Evolutionary conservation across 306 rosid genomes (phyloP).

Genomic region (Acacia confusa): DNA sequence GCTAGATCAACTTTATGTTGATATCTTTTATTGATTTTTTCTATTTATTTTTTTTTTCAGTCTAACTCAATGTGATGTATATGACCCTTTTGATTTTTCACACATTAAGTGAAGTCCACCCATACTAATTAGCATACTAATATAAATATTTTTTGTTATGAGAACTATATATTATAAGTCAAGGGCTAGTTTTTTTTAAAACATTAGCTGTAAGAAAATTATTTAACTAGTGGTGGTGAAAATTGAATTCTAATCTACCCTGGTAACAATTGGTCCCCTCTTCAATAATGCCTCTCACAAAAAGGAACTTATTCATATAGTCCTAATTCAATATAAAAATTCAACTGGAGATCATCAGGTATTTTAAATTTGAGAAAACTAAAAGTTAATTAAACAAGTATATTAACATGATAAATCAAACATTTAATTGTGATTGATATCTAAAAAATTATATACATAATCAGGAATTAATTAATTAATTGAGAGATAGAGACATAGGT

Average conservation of each 20-base stretch:
- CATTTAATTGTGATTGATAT: too few relatives aligned
- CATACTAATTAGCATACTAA: neutral
- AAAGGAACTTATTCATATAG: neutral
- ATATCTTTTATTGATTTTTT: too few relatives aligned
- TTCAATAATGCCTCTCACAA: neutral
- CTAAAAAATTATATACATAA: too few relatives aligned
- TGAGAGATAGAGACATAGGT: too few relatives aligned
- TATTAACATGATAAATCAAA: too few relatives aligned
- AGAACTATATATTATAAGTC: neutral
- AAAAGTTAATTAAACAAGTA: too few relatives aligned
- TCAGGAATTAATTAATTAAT: too few relatives aligned
- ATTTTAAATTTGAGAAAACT: too few relatives aligned
- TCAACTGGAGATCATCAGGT: too few relatives aligned
- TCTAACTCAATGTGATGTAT: neutral
- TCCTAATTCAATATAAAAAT: too few relatives aligned
- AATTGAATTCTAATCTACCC: neutral
- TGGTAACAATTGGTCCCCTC: neutral
- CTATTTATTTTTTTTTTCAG: too few relatives aligned
- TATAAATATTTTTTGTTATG: neutral
- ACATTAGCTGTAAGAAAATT: neutral
- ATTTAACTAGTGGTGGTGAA: neutral
- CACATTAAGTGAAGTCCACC: neutral
- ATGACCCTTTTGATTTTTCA: neutral
- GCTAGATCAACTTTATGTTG: too few relatives aligned
- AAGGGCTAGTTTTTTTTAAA: neutral